Percentiles rank a stretch among this genome's conserved stretches.
These are phyloP conservation scores for Vitis vinifera DNA, from an alignment of 164 flowering plant genomes.

Conservation along the genomic window DNA sequence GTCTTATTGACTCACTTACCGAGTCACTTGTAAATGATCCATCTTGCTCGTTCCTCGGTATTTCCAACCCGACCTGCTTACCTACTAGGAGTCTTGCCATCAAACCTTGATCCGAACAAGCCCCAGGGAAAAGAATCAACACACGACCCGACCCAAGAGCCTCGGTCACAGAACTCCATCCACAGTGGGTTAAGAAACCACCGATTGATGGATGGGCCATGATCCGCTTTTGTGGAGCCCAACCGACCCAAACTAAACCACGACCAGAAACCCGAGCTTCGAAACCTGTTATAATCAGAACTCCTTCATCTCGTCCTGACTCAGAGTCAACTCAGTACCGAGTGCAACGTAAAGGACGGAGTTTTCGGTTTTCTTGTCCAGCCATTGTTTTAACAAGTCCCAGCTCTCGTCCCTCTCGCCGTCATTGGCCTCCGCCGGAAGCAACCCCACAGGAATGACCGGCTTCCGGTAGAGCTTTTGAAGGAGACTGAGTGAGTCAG, in stretches of 20 bases:
- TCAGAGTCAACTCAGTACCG: slow-evolving; percentile 49
- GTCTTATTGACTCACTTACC: no score
- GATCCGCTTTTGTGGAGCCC: slow-evolving; percentile 63
- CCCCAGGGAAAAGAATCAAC: slow-evolving; percentile 35
- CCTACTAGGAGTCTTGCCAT: no score
- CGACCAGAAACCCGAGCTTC: slow-evolving; percentile 23
- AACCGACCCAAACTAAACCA: slow-evolving; percentile 39
- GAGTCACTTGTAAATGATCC: no score
- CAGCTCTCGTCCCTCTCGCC: slow-evolving; percentile 19
- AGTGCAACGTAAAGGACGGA: slow-evolving; percentile 56
- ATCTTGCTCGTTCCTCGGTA: no score
- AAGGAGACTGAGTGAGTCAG: slow-evolving; percentile 48
- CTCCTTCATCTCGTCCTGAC: slow-evolving; percentile 28
- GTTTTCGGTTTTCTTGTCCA: slow-evolving; percentile 25
- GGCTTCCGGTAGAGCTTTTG: slow-evolving; percentile 37
- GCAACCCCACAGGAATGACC: slow-evolving; percentile 49
- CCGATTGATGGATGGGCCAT: slow-evolving; percentile 48
- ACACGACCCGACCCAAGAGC: slow-evolving; percentile 34
- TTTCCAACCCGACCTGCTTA: no score
- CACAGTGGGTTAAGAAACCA: slow-evolving; percentile 64
- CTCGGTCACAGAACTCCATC: slow-evolving; percentile 60
- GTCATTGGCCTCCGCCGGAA: slow-evolving; percentile 38
- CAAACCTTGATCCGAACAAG: no score
- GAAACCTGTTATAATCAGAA: slow-evolving; percentile 30
- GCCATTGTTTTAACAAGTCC: slow-evolving; percentile 31